Evolutionary conservation across 805 yeast species (phyloP), one percentile per base, ranked within the genome.

Genomic region (Wickerhamiella allomyrinae): DNA sequence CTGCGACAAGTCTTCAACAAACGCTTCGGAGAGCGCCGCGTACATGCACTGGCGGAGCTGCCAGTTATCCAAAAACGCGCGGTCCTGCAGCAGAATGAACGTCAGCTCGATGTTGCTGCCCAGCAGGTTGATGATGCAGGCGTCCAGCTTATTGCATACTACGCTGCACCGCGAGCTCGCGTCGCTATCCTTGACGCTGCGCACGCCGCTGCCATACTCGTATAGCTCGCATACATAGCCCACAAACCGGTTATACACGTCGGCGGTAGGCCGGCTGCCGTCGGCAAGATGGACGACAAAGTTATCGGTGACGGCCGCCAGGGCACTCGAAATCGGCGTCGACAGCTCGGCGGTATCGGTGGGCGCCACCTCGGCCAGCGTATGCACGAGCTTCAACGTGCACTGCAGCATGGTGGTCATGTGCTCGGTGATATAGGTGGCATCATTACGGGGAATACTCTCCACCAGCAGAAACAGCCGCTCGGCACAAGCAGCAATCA

Each of bases 1-100:
- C 11, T 34, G 40, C 1, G 49, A 53, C 7, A 49, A 45, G 7
- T 37, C 42, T 13, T 14, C 39, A 9, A 33, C 34, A 31, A 40
- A 21, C 3, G 35, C 23, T 3, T 14, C 29, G 20, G 39, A 15
- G 15, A 41, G 27, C n/a, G 43, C 43, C 3, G 22, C 24, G 39
- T 34, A 41, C 10, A 41, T 22, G 15, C 34, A 15, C 20, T 20
- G 20, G 20, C 43, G 34, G n/a, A 41, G 33, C 15, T n/a, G 27
- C 15, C 15, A 10, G 13, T 36, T 15, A n/a, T n/a, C 39, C 17
- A 36, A 13, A 15, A 22, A 36, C 27, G 34, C 29, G 15, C 19
- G 34, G 31, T 35, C 43, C 22, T 20, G 29, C 27, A 41, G 27
- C 20, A 41, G 29, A 10, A 41, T 20, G 15, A 19, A 20, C 20